Evolutionary conservation across 2,329 filamentous ascomycete genomes (phyloP), one percentile per base, ranked within the genome.

Genomic region (Beauveria rudraprayagi): DNA sequence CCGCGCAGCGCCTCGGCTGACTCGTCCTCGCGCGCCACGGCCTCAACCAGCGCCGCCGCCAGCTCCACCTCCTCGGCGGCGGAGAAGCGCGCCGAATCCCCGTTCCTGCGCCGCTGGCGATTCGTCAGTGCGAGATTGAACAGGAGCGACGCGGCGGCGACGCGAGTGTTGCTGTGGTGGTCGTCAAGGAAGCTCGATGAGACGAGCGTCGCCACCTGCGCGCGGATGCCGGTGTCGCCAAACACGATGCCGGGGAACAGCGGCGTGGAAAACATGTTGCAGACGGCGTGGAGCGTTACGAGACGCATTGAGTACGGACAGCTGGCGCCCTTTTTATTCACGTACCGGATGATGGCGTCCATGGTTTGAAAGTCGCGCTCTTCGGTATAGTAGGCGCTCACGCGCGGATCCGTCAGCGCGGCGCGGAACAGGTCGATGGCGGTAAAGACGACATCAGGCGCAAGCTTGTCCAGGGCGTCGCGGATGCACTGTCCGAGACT

Each of bases 401-500:
- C 79, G 44, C 92, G 85, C 0, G 87, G 79, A 67, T 97, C 93
- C 14, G 87, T 79, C 61, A 96, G 83, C 0, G 89, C 83, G 64
- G 90, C 83, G 24, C 94, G 84, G 56, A 96, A 82, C 1, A 99
- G 81, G 70, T 97, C 94, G n/a, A 96, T 81, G 0, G 92, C 78
- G 1, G 91, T 84, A 70, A 97, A 97, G 48, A 92, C 80, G 1
- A 81, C 76, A 16, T 90, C 88, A 0, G 77, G 70, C 0, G 89
- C 82, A 2, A 95, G 74, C 0, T 77, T 75, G 0, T 73, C 69
- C 3, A 85, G 78, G 1, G 82, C 81, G 1, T 77, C 74, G 40
- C 78, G 80, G 6, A 96, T 63, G 65, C 89, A 87, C 0, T 69
- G 68, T 0, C 85, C 83, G 63, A 96, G 85, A 2, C 79, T 75